Percentiles rank a stretch among this genome's conserved stretches.
phyloP scores from a whole-genome alignment of 352 stramenopile genomes.

The Globisporangium spiculum region DNA sequence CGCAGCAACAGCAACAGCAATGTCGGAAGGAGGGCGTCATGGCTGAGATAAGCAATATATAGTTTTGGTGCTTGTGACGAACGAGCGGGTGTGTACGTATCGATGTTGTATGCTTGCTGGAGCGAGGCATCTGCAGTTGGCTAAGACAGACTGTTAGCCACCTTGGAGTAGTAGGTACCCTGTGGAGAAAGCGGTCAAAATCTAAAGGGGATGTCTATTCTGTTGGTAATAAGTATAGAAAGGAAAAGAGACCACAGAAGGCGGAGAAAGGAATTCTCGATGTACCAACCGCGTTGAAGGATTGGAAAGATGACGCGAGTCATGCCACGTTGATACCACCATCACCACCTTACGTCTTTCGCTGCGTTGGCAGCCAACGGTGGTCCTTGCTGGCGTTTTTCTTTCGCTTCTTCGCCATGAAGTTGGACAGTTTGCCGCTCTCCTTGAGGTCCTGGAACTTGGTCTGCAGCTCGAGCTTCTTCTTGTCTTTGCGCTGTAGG shows the following conservation, averaged over 20 bases:
- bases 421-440: slow-evolving; percentile 87
- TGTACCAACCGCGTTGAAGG: neutral
- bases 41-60: neutral
- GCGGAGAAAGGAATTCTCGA: neutral
- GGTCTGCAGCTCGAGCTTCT: slow-evolving; percentile 86
- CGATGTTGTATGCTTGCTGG: neutral
- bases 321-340: neutral
- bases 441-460: slow-evolving; percentile 91
- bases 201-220: slow-evolving; percentile 9
- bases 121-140: neutral
- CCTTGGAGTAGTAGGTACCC: neutral
- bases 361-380: slow-evolving; percentile 85
- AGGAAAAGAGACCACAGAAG: neutral
- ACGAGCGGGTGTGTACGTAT: neutral
- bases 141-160: neutral
- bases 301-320: neutral
- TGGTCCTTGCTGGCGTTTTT: slow-evolving; percentile 93
- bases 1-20: neutral
- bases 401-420: slow-evolving; percentile 93
- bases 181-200: neutral
- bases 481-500: slow-evolving; percentile 87
- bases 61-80: neutral
- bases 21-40: neutral
- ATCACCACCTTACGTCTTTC: slow-evolving; percentile 37
- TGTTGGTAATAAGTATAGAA: slow-evolving; percentile 12